Evolutionary conservation across 805 yeast genomes (phyloP).

Genomic region (Kodamaea leandrae): DNA sequence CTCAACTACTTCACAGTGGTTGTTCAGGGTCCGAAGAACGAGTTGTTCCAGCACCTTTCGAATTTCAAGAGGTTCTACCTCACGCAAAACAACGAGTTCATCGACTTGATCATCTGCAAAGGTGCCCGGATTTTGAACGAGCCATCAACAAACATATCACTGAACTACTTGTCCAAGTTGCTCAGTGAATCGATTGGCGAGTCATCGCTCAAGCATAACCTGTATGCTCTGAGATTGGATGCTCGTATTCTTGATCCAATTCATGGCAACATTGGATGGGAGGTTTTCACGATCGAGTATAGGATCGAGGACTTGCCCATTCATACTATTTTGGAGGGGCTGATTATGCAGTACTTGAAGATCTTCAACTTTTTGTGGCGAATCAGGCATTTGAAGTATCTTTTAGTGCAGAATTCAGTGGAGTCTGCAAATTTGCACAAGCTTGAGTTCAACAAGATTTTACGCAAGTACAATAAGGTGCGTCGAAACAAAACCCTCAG

Average conservation of each 20-base stretch:
- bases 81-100: slow-evolving; percentile 78
- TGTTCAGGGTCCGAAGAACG: slow-evolving; percentile 42
- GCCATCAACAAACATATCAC: slow-evolving; percentile 61
- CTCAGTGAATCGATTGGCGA: slow-evolving; percentile 60
- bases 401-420: slow-evolving; percentile 39
- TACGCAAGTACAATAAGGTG: slow-evolving; percentile 13
- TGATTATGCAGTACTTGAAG: slow-evolving; percentile 51
- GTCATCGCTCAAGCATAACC: slow-evolving; percentile 46
- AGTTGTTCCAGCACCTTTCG: slow-evolving; percentile 51
- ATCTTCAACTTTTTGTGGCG: slow-evolving; percentile 87
- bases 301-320: slow-evolving; percentile 54
- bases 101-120: slow-evolving; percentile 58
- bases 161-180: slow-evolving; percentile 63
- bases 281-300: slow-evolving; percentile 85
- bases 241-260: slow-evolving; percentile 76
- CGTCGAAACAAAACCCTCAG: slow-evolving; percentile 39
- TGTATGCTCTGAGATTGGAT: slow-evolving; percentile 59
- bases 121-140: slow-evolving; percentile 53
- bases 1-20: slow-evolving; percentile 49
- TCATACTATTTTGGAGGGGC: slow-evolving; percentile 33
- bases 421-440: slow-evolving; percentile 27
- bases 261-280: slow-evolving; percentile 82
- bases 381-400: slow-evolving; percentile 57
- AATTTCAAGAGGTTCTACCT: slow-evolving; percentile 66
- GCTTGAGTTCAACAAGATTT: slow-evolving; percentile 23